Conservation (phyloP, 257 asterid species). For the Osmanthus fragrans region DNA sequence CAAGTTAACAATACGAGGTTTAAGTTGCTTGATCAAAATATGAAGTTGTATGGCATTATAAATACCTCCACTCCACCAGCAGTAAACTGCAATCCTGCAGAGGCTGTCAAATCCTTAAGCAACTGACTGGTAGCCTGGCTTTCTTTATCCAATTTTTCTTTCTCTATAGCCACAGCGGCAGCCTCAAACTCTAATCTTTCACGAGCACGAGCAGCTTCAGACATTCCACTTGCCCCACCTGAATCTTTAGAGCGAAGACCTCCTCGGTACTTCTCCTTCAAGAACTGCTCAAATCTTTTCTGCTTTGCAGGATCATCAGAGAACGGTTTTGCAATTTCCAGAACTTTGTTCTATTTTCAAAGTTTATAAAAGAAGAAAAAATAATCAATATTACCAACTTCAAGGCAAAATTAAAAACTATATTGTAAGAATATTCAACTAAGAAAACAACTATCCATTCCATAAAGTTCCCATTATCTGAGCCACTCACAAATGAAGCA, state of each 20-base stretch:
- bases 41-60: conserved; percentile 18
- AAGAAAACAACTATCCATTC: neutral
- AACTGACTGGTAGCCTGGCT: conserved; percentile 48
- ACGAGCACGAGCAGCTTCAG: conserved; percentile 98
- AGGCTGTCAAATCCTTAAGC: conserved; percentile 46
- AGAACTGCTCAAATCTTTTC: conserved; percentile 86
- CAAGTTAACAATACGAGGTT: conserved; percentile 12
- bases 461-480: neutral
- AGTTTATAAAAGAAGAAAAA: conserved; percentile 18
- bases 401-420: conserved; percentile 5
- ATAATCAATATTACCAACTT: conserved; percentile 15
- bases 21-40: conserved; percentile 14
- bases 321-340: conserved; percentile 63
- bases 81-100: conserved; percentile 74
- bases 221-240: conserved; percentile 83
- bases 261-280: conserved; percentile 92
- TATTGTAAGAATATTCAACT: neutral
- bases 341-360: conserved; percentile 51
- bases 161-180: conserved; percentile 64
- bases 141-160: conserved; percentile 52
- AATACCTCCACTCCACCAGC: conserved; percentile 67
- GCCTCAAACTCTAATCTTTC: conserved; percentile 91
- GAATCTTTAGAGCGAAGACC: conserved; percentile 87
- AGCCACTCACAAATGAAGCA: conserved; percentile 66
- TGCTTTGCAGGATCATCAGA: conserved; percentile 79